Percentiles rank a stretch among this genome's conserved stretches.
phyloP scores from a whole-genome alignment of 108 stramenopile species.

The Parietichytrium sp. region DNA sequence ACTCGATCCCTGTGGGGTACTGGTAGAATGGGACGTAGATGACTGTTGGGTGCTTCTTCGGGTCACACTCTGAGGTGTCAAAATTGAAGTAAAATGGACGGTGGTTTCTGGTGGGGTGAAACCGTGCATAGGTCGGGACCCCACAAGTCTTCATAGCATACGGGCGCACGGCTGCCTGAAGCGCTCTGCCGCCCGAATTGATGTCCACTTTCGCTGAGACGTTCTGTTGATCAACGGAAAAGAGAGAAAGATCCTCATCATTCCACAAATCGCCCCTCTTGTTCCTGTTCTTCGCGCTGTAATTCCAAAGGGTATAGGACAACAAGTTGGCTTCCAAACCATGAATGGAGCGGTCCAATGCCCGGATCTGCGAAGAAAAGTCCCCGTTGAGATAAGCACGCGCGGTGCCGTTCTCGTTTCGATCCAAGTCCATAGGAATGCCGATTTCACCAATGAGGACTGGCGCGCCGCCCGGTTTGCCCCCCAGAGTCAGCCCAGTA shows the following conservation, averaged over 20 bases:
- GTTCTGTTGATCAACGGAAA: not conserved
- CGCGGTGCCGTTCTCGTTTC: not conserved
- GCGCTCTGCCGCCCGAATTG: not conserved
- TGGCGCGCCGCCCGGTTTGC: not conserved
- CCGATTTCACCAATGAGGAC: not conserved
- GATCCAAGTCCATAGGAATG: slow-evolving; percentile 30
- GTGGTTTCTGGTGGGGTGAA: not conserved
- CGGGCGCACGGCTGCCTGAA: slow-evolving; percentile 10
- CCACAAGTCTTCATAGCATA: slow-evolving; percentile 36
- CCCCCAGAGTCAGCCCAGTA: not conserved
- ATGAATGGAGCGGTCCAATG: not conserved
- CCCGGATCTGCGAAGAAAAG: slow-evolving; percentile 12
- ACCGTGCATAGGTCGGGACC: not conserved
- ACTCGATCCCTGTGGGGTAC: no score
- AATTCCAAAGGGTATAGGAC: slow-evolving; percentile 28
- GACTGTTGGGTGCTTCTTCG: not conserved
- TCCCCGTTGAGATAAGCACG: not conserved
- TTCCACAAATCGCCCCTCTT: slow-evolving; percentile 4
- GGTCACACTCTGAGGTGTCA: not conserved
- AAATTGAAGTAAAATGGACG: not conserved
- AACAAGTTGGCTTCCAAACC: slow-evolving; percentile 2
- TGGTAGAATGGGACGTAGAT: slow-evolving; percentile 19
- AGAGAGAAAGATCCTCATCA: slow-evolving; percentile 20
- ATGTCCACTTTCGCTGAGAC: not conserved
- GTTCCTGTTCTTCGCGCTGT: not conserved